Conservation (phyloP, 192 early-diverging fungal genomes). For the Coemansia sp. region DNA sequence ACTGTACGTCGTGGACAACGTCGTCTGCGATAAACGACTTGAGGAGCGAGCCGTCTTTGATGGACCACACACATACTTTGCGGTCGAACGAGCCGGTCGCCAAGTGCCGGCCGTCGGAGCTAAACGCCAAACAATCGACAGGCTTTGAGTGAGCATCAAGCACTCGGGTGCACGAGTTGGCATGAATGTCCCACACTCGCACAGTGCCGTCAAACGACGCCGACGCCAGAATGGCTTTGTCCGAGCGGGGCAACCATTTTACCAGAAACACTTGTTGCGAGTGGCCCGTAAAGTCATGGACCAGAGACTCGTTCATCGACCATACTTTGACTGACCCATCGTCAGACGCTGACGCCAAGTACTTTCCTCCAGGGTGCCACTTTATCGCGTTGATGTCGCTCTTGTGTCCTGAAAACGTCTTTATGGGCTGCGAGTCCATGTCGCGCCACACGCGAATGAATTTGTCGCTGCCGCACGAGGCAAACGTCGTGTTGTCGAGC, state of each 20-base stretch:
- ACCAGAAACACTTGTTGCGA: constrained; percentile 74
- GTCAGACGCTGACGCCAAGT: constrained; percentile 50
- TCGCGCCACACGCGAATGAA: constrained; percentile 79
- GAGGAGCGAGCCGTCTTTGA: constrained; percentile 46
- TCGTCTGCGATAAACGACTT: constrained; percentile 48
- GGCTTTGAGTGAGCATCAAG: constrained; percentile 69
- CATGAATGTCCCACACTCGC: constrained; percentile 82
- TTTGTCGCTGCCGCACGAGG: constrained; percentile 81
- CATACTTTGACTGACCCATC: constrained; percentile 51
- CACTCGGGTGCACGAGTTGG: constrained; percentile 64
- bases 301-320: constrained; percentile 28
- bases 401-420: constrained; percentile 74
- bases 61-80: constrained; percentile 70
- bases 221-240: constrained; percentile 65
- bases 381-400: constrained; percentile 56
- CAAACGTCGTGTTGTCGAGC: constrained; percentile 89
- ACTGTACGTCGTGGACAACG: constrained; percentile 50
- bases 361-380: constrained; percentile 51
- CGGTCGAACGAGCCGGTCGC: constrained; percentile 80
- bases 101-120: constrained; percentile 69
- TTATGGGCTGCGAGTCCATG: constrained; percentile 65
- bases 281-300: constrained; percentile 59
- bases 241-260: constrained; percentile 74
- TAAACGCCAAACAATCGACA: constrained; percentile 75
- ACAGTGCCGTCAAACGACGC: constrained; percentile 80